A percentile compares a stretch with the other conserved stretches of the same genome.
Conservation (phyloP, 2,329 filamentous ascomycete species). For the Zymoseptoria ardabiliae region DNA sequence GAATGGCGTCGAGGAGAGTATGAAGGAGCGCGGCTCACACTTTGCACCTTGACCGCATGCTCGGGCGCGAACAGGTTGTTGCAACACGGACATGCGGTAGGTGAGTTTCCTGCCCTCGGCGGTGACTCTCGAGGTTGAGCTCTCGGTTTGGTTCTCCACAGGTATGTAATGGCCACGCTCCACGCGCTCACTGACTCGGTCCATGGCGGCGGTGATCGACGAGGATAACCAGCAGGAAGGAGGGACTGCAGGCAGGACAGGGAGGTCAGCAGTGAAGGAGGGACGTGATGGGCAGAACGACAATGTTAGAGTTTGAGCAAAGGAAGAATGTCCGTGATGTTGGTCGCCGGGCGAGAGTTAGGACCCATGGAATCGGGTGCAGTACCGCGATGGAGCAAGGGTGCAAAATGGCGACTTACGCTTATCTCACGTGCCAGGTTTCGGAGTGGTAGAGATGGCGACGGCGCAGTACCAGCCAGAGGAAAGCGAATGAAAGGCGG, state of each 20-base stretch:
- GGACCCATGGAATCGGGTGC: not conserved
- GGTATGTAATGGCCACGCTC: conserved; percentile 34
- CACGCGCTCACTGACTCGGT: conserved; percentile 10
- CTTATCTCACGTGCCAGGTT: not conserved
- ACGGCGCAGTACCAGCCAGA: not conserved
- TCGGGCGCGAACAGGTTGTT: conserved; percentile 88
- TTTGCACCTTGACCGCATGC: conserved; percentile 94
- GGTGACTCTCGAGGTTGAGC: conserved; percentile 52
- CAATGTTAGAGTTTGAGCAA: not conserved
- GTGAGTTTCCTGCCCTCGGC: conserved; percentile 69
- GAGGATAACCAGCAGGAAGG: not conserved
- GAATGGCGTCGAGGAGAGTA: conserved; percentile 1
- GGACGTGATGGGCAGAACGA: not conserved
- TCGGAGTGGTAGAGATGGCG: not conserved
- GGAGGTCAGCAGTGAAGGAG: not conserved
- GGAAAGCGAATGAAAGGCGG: not conserved
- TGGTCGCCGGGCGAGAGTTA: not conserved
- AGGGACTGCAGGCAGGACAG: not conserved
- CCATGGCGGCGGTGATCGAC: conserved; percentile 14
- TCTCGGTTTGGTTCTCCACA: conserved; percentile 51
- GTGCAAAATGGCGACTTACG: not conserved
- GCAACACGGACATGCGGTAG: conserved; percentile 78
- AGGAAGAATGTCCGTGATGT: not conserved
- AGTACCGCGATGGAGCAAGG: not conserved
- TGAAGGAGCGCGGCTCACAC: conserved; percentile 51